Evolutionary conservation across 306 rosid species (phyloP), one percentile per base, ranked within the genome.

Genomic region (Astragalus membranaceus): DNA sequence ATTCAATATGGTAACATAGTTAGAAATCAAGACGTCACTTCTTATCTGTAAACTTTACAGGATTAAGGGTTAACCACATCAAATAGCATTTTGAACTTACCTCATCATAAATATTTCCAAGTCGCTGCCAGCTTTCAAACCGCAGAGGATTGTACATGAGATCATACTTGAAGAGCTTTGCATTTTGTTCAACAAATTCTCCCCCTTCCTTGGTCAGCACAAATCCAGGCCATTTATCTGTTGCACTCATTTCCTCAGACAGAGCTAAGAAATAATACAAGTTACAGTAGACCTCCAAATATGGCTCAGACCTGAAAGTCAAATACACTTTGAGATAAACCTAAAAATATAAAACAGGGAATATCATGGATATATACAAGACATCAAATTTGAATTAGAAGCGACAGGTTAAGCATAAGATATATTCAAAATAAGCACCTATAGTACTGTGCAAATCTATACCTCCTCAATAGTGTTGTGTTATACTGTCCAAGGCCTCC

Each of bases 171-270:
- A 90, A 90, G 81, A 94, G 98, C 59, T 81, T 87, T 20, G 98
- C 87, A 78, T 90, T 94, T 80, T 94, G 89, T 65, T 88, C 88
- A 59, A 94, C 97, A 79, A 94, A 94, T 77, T 94, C 97, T 73
- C 88, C 96, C 75, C 98, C 98, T 87, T 94, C 98, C 86, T 86
- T 94, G 72, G 97, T 88, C 47, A 94, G 85, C 59, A 94, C 98
- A 71, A 90, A 94, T 64, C 98, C 98, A 70, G 98, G 89, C 92
- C 97, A 90, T 76, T 94, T 94, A 83, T 94, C 98, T 8, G 98
- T 90, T 48, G 98, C 96, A 61, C 87, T 94, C 94, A 87, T 90
- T 73, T 94, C 98, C 87, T 94, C 98, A 23, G 97, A 90, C 79
- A 87, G 85, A 76, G 97, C 98, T 56, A 88, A 86, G 81, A 88